Evolutionary conservation across 2,329 filamentous ascomycete species (phyloP), one percentile per base, ranked within the genome.

Genomic region (Cladophialophora exuberans): DNA sequence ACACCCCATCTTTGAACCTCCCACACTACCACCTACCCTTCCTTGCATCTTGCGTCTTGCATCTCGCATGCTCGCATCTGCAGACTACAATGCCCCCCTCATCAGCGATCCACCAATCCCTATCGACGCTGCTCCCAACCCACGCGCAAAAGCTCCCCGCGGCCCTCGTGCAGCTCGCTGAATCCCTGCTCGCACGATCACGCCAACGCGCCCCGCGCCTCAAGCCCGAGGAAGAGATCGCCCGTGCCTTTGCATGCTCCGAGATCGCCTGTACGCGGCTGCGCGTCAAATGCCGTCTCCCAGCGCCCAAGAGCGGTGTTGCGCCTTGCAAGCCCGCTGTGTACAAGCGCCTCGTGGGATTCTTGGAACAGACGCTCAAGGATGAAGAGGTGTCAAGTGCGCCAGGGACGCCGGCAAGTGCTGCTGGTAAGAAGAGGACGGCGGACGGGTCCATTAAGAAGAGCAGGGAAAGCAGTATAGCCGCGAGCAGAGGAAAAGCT

Each of bases 221-320:
- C 49, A 95, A 91, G 69, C 81, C 85, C 2, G 90, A 95, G 52
- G 91, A 96, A 70, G 92, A 97, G 70, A 85, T 94, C 61, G 90
- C 87, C n/a, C 82, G 92, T 17, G 80, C 83, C 3, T 94, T 94
- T 70, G 88, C 87, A 3, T 96, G 91, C 69, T 88, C 89, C 11
- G 87, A 96, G 72, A 82, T 99, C 57, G 94, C 94, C 17, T 97
- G 92, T 68, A 90, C 93, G 64, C 83, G 90, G 49, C 78, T 96
- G 33, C 92, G 91, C 67, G 87, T 85, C 52, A 70, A 79, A 0
- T 82, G 96, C 39, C 84, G 91, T 67, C 83, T 96, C 6, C 91
- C 92, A 0, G 82, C 85, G 1, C 86, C 92, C 54, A 83, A 88
- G 52, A 45, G 45, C 18, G 57, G 87, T 2, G 82, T 85, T 3